Percentiles rank a stretch among this genome's conserved stretches.
phyloP scores from a whole-genome alignment of 148 eudicot species.

The Chenopodium quinoa region DNA sequence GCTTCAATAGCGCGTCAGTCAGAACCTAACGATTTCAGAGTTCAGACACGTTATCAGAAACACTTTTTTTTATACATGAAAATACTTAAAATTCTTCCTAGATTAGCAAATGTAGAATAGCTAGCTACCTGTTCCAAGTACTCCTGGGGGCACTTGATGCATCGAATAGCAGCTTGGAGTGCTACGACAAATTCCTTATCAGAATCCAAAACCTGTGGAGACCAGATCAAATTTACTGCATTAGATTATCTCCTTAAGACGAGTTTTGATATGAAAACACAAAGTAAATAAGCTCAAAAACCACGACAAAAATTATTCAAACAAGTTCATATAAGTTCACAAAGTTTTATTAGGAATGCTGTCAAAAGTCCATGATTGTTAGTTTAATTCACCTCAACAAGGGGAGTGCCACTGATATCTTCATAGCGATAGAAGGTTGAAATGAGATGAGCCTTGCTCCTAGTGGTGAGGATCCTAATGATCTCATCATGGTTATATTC shows the following conservation, averaged over 20 bases:
- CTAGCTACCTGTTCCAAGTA: slow-evolving; percentile 64
- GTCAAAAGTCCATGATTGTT: background rate
- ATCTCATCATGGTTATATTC: slow-evolving; percentile 54
- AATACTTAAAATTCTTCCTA: background rate
- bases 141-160: slow-evolving; percentile 54
- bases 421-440: slow-evolving; percentile 65
- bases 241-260: background rate
- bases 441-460: slow-evolving; percentile 74
- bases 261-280: too few relatives aligned
- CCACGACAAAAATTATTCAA: background rate
- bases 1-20: slow-evolving; percentile 50
- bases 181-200: slow-evolving; percentile 44
- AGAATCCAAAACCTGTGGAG: slow-evolving; percentile 6
- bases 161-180: slow-evolving; percentile 43
- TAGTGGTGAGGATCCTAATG: slow-evolving; percentile 60
- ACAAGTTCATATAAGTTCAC: background rate
- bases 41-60: background rate
- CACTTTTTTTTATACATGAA: background rate
- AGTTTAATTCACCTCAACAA: slow-evolving; percentile 50
- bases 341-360: background rate
- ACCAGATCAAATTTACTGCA: background rate
- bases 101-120: background rate
- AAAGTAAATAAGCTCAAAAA: too few relatives aligned
- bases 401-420: slow-evolving; percentile 49
- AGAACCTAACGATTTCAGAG: slow-evolving; percentile 35